Evolutionary conservation across 805 yeast genomes (phyloP), one percentile per base, ranked within the genome.

Genomic region (Yarrowia osloensis): DNA sequence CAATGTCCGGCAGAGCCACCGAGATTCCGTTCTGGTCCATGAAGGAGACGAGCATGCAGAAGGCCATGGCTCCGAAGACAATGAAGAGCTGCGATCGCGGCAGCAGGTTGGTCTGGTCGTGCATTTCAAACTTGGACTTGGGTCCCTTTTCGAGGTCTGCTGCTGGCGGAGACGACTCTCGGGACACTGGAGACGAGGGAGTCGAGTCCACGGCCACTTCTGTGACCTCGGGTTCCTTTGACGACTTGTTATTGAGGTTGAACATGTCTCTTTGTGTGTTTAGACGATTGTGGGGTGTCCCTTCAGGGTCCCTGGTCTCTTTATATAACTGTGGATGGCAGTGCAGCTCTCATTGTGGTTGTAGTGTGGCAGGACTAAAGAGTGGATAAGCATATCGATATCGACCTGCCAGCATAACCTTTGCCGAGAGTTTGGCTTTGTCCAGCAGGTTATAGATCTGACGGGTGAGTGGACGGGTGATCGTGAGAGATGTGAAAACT

Each of bases 21-120:
- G 83, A 78, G 37, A 82, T 78, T 31, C 84, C 79, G 1, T 83
- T 80, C 69, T 82, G 85, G 73, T 84, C 87, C 15, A 83, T 76
- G 73, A 83, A 83, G 2, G 83, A 76, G 1, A 79, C 47, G 17
- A 70, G 68, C 62, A 70, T 66, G 11, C 72, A 42, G 19, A 59
- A 37, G 11, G 70, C 69, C 63, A 69, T 40, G 12, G 66, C 61
- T 9, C 57, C 69, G 42, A 69, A 63, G 26, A 67, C 67, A 12
- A 69, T 11, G n/a, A 65, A 59, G 39, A 69, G 65, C 49, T 69
- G 69, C 1, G 67, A 28, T 11, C 52, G 31, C 6, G 68, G 66
- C 17, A 69, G 63, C 21, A 67, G 46, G 31, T 37, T 52, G 22
- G 69, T 63, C 39, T 69, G 70, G 44, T 69, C 70, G 44, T 22